Conservation (phyloP, 1,139 yeast genomes). For the Nematodospora anomalae region DNA sequence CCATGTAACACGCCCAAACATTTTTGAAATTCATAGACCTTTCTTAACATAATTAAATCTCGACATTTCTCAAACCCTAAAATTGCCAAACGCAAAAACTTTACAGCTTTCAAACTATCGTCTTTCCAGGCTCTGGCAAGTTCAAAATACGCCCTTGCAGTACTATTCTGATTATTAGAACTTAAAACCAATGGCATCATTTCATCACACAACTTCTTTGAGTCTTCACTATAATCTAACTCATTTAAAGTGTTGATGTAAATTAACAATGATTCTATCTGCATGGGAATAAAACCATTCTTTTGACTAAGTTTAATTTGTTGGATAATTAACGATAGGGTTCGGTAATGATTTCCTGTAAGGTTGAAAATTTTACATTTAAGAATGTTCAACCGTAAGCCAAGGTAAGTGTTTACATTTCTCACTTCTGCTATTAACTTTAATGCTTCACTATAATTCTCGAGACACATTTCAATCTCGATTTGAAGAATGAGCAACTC, state of each 20-base stretch:
- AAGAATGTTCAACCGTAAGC: slow-evolving; percentile 43
- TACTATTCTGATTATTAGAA: slow-evolving; percentile 31
- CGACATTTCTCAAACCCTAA: slow-evolving; percentile 40
- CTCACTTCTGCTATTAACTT: slow-evolving; percentile 25
- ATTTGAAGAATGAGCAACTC: slow-evolving; percentile 30
- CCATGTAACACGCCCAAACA: slow-evolving; percentile 29
- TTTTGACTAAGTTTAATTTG: slow-evolving; percentile 42
- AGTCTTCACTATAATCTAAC: slow-evolving; percentile 38
- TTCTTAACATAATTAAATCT: slow-evolving; percentile 28
- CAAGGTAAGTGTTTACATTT: slow-evolving; percentile 35
- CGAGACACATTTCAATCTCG: slow-evolving; percentile 29
- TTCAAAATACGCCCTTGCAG: slow-evolving; percentile 39
- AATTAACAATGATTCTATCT: slow-evolving; percentile 41
- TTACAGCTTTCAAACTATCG: slow-evolving; percentile 25
- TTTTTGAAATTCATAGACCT: slow-evolving; percentile 34
- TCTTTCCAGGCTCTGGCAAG: slow-evolving; percentile 29
- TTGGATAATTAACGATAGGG: slow-evolving; percentile 44
- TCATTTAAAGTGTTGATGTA: slow-evolving; percentile 39
- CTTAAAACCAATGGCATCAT: slow-evolving; percentile 44
- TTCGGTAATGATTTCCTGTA: slow-evolving; percentile 41
- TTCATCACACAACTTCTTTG: slow-evolving; percentile 30
- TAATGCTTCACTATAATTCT: slow-evolving; percentile 37
- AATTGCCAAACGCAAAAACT: slow-evolving; percentile 42
- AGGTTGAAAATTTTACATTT: slow-evolving; percentile 41
- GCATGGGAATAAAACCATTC: slow-evolving; percentile 39